Percentiles rank a stretch among this genome's conserved stretches.
These are phyloP conservation scores for Ophiostoma pallidulum DNA, from an alignment of 2,329 filamentous ascomycete species.

Conservation along the genomic window DNA sequence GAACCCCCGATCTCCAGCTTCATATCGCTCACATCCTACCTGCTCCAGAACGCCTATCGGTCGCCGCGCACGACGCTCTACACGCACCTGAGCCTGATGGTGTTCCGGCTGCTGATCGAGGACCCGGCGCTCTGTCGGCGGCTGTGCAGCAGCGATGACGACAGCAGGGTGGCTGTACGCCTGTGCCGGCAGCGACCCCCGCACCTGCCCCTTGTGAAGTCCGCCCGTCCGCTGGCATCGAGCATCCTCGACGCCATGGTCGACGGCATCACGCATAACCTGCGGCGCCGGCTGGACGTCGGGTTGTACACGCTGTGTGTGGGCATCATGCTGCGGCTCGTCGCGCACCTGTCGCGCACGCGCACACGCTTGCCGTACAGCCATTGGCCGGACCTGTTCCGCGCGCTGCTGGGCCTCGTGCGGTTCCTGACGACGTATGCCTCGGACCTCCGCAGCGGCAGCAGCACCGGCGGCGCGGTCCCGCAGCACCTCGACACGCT, in stretches of 20 bases:
- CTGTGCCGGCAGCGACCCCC: slow-evolving; percentile 85
- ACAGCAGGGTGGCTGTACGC: slow-evolving; percentile 56
- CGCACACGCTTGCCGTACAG: slow-evolving; percentile 70
- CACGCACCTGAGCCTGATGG: slow-evolving; percentile 74
- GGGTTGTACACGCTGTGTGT: slow-evolving; percentile 75
- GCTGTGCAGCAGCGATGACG: slow-evolving; percentile 43
- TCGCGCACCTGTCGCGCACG: slow-evolving; percentile 75
- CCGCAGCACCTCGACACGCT: slow-evolving; percentile 62
- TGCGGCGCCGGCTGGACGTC: slow-evolving; percentile 75
- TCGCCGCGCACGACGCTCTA: slow-evolving; percentile 72
- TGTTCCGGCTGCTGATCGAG: slow-evolving; percentile 77
- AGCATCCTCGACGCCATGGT: slow-evolving; percentile 78
- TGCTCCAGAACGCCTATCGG: slow-evolving; percentile 86
- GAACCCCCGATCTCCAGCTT: slow-evolving; percentile 73
- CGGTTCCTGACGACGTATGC: slow-evolving; percentile 86
- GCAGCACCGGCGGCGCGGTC: slow-evolving; percentile 19
- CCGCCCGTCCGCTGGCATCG: slow-evolving; percentile 64
- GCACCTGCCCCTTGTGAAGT: slow-evolving; percentile 64
- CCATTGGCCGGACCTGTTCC: slow-evolving; percentile 94
- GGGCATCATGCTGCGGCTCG: slow-evolving; percentile 69
- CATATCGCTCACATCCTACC: slow-evolving; percentile 82
- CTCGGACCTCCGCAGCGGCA: slow-evolving; percentile 52
- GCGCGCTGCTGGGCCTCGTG: slow-evolving; percentile 75
- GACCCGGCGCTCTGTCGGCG: slow-evolving; percentile 74
- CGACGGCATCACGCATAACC: slow-evolving; percentile 89